phyloP scores from a whole-genome alignment of 1,139 yeast genomes.

The Lodderomyces theae region DNA sequence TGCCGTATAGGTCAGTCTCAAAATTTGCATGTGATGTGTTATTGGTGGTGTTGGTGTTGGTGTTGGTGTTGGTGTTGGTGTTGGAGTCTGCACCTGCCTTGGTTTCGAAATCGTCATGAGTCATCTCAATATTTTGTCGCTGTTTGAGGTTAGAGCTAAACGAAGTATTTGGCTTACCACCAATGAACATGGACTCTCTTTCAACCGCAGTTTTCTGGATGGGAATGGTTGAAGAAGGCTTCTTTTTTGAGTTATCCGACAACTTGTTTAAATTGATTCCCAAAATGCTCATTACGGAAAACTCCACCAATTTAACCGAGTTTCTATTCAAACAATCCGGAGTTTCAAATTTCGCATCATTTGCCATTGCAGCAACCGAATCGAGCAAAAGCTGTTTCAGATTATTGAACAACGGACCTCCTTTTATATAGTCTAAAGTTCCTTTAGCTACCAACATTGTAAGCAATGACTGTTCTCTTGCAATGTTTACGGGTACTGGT shows the following conservation, averaged over 20 bases:
- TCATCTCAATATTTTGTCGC: not conserved
- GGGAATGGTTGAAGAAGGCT: conserved; percentile 20
- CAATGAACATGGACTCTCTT: conserved; percentile 15
- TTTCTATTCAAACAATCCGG: conserved; percentile 62
- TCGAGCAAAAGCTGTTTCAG: conserved; percentile 55
- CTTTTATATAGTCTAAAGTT: conserved; percentile 76
- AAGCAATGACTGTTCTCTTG: conserved; percentile 66
- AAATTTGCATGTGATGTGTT: conserved; percentile 1
- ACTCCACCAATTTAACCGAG: conserved; percentile 54
- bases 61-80: too few relatives aligned
- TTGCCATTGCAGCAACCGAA: conserved; percentile 47
- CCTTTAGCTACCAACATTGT: conserved; percentile 75
- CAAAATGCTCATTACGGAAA: conserved; percentile 53
- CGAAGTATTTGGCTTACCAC: not conserved
- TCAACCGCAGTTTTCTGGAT: conserved; percentile 26
- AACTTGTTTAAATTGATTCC: conserved; percentile 30
- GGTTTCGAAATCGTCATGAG: not conserved
- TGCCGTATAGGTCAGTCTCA: not conserved
- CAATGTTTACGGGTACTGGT: conserved; percentile 70
- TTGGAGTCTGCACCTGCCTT: not conserved
- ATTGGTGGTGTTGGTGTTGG: not conserved
- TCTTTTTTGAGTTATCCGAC: conserved; percentile 15
- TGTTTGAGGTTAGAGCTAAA: not conserved
- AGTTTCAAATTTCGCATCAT: conserved; percentile 49
- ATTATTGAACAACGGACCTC: conserved; percentile 75